Conservation (phyloP, 2,329 filamentous ascomycete species). For the Monilinia fructigena region DNA sequence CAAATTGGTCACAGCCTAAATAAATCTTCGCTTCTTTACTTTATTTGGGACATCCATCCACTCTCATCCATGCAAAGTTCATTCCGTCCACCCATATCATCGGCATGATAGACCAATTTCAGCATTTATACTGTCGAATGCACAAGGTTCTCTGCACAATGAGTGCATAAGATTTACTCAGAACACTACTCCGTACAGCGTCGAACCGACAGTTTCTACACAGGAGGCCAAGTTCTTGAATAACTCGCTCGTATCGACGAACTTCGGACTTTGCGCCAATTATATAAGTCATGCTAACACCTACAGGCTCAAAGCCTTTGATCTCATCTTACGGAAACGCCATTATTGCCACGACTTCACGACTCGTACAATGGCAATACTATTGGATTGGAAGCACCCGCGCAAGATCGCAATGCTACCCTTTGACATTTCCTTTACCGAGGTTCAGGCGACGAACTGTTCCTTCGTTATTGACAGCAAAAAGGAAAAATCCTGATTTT, state of each 20-base stretch:
- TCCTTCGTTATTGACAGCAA: not conserved
- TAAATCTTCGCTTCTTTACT: constrained; percentile 1
- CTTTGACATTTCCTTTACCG: constrained; percentile 6
- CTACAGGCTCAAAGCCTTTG: not conserved
- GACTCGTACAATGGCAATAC: not conserved
- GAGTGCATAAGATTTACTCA: not conserved
- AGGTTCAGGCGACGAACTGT: constrained; percentile 15
- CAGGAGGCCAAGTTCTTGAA: not conserved
- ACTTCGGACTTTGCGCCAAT: not conserved
- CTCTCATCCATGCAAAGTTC: constrained; percentile 8
- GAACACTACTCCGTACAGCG: not conserved
- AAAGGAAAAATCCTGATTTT: not conserved
- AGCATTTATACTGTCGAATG: not conserved
- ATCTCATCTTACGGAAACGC: constrained; percentile 5
- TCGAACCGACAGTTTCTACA: not conserved
- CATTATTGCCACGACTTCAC: not conserved
- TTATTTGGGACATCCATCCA: constrained; percentile 2
- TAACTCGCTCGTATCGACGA: not conserved
- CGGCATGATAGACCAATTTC: not conserved
- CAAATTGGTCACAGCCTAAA: not conserved
- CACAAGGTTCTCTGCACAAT: not conserved
- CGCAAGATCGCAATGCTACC: too few species aligned
- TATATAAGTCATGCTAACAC: not conserved
- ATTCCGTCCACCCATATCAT: not conserved
- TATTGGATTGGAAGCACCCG: not conserved